Evolutionary conservation across 768 basidiomycete species (phyloP).

Genomic region (Naganishia antarctica): DNA sequence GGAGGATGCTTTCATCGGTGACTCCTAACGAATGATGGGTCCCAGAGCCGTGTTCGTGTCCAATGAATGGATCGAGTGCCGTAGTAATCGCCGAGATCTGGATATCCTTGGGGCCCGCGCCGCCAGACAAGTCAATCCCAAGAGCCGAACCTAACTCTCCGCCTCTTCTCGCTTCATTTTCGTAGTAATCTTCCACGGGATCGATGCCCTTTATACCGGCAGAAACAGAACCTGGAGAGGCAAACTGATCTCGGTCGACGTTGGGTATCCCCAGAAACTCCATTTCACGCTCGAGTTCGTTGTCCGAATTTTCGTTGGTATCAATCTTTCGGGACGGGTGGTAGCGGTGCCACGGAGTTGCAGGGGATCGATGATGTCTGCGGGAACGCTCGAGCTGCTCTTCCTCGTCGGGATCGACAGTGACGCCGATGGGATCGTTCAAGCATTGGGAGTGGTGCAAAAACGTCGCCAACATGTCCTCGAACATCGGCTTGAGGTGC

Average conservation of each 20-base stretch:
- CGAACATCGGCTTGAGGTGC: slow-evolving; percentile 16
- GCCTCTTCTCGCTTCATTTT: background rate
- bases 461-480: slow-evolving; percentile 12
- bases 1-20: background rate
- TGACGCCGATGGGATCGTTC: slow-evolving; percentile 3
- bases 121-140: background rate
- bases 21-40: background rate
- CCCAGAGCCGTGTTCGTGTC: background rate
- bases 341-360: background rate
- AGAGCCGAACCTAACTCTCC: background rate
- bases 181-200: background rate
- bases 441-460: slow-evolving; percentile 5
- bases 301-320: background rate
- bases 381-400: background rate
- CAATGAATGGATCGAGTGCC: background rate
- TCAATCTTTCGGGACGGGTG: background rate
- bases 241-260: background rate
- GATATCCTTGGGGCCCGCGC: no score
- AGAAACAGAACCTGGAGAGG: background rate
- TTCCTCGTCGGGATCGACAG: background rate
- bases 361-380: background rate
- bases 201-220: background rate
- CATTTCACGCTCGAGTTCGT: background rate
- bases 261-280: background rate
- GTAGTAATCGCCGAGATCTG: background rate